Evolutionary conservation across 2,329 filamentous ascomycete species (phyloP).

Genomic region (Fusarium sp.): DNA sequence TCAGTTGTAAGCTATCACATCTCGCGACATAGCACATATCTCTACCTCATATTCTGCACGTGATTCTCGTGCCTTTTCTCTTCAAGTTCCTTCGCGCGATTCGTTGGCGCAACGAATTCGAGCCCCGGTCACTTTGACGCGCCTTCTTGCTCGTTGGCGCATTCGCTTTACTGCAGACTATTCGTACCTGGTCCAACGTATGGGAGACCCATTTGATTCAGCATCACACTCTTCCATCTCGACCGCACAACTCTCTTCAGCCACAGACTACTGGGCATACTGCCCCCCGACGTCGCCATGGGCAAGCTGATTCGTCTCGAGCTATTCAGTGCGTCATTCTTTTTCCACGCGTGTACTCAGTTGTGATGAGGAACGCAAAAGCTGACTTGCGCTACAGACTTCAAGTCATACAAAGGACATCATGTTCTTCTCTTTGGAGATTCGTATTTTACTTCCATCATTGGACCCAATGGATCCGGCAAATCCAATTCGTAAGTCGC

Average conservation of each 20-base stretch:
- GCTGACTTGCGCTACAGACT: slow-evolving; percentile 70
- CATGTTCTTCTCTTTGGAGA: slow-evolving; percentile 95
- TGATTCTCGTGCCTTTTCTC: slow-evolving; percentile 1
- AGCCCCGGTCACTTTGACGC: slow-evolving; percentile 43
- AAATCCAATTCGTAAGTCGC: slow-evolving; percentile 92
- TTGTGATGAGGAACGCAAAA: slow-evolving; percentile 9
- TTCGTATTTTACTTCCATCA: slow-evolving; percentile 99
- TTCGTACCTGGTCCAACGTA: slow-evolving; percentile 14
- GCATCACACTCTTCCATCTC: slow-evolving; percentile 18
- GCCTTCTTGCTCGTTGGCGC: slow-evolving; percentile 35
- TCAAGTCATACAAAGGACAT: slow-evolving; percentile 99
- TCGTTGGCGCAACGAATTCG: slow-evolving; percentile 35
- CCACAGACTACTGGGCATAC: slow-evolving; percentile 27
- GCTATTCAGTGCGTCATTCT: slow-evolving; percentile 80
- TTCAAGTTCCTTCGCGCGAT: slow-evolving; percentile 31
- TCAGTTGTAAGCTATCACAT: slow-evolving; percentile 11
- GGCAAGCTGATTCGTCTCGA: slow-evolving; percentile 96
- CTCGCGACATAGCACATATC: slow-evolving; percentile 25
- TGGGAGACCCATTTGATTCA: slow-evolving; percentile 33
- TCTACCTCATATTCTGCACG: slow-evolving; percentile 14
- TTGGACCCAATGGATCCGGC: slow-evolving; percentile 98
- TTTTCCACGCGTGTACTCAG: neutral
- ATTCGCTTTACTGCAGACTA: slow-evolving; percentile 31
- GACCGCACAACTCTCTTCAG: slow-evolving; percentile 12
- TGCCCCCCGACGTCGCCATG: slow-evolving; percentile 70